A percentile compares a stretch with the other conserved stretches of the same genome.
Conservation (phyloP, 148 eudicot genomes). For the Nepenthes gracilis region DNA sequence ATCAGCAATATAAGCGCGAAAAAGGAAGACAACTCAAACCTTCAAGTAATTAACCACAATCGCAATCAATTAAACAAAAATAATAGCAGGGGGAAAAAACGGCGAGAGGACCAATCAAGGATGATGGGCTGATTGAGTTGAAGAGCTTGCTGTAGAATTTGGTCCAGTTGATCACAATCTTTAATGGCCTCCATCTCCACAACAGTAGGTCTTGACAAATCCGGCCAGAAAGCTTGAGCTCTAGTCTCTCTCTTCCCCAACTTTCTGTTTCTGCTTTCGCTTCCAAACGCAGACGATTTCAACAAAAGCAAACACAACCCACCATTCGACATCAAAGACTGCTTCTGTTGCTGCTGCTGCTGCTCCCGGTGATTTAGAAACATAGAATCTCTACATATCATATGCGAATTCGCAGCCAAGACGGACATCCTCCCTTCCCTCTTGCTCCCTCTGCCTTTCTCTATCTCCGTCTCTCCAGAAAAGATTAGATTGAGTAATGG, state of each 20-base stretch:
- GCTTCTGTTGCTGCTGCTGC: neutral
- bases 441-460: neutral
- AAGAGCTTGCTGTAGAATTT: constrained; percentile 36
- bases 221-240: constrained; percentile 39
- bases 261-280: neutral
- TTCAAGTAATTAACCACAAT: neutral
- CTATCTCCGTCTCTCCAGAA: neutral
- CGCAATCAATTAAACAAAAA: neutral
- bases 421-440: neutral
- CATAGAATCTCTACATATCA: neutral
- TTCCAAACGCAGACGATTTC: neutral
- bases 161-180: constrained; percentile 57
- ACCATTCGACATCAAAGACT: neutral
- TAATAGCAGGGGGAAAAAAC: constrained; percentile 5
- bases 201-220: constrained; percentile 29
- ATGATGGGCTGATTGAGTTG: constrained; percentile 47
- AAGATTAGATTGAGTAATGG: too few species aligned
- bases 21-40: too few species aligned
- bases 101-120: constrained; percentile 54
- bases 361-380: neutral
- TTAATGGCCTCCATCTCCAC: constrained; percentile 54
- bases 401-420: neutral
- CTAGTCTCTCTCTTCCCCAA: constrained; percentile 8
- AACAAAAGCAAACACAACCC: neutral
- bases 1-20: neutral